Conservation (phyloP, 495 filamentous ascomycete genomes). For the Thozetella sp. region DNA sequence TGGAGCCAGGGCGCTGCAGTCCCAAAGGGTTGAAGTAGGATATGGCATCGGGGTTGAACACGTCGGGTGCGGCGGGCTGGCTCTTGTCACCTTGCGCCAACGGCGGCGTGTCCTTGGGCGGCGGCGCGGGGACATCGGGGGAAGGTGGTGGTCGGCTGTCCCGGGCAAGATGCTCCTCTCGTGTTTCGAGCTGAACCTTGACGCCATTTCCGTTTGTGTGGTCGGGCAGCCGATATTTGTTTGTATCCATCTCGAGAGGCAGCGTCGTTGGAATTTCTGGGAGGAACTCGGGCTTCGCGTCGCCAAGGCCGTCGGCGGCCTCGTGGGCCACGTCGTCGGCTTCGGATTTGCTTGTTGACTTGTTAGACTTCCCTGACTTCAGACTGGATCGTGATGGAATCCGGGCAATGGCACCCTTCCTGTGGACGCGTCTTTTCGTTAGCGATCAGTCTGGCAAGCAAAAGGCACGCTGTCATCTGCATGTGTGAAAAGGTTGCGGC, state of each 20-base stretch:
- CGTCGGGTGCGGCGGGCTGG: constrained; percentile 23
- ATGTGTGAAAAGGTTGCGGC: not conserved
- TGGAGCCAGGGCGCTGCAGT: constrained; percentile 69
- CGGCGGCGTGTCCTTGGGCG: constrained; percentile 51
- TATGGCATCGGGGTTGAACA: constrained; percentile 40
- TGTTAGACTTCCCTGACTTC: constrained; percentile 26
- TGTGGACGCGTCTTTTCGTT: not conserved
- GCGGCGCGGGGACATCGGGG: constrained; percentile 33
- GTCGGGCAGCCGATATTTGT: constrained; percentile 67
- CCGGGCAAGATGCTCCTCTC: constrained; percentile 53
- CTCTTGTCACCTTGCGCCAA: constrained; percentile 12
- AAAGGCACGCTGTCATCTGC: not conserved
- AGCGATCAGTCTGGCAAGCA: too few relatives aligned
- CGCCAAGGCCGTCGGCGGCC: not conserved
- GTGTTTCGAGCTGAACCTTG: constrained; percentile 53
- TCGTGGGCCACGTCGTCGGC: constrained; percentile 15
- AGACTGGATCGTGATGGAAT: constrained; percentile 35
- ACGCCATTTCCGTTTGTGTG: constrained; percentile 62
- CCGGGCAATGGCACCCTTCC: constrained; percentile 50
- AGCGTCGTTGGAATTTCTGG: constrained; percentile 40
- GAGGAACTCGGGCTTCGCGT: constrained; percentile 32
- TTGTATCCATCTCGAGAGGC: constrained; percentile 57
- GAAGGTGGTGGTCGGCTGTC: constrained; percentile 33
- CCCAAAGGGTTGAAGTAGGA: constrained; percentile 56
- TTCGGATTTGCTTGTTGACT: constrained; percentile 14